Evolutionary conservation across 2,329 filamentous ascomycete genomes (phyloP).

Genomic region (Polychaeton citri): DNA sequence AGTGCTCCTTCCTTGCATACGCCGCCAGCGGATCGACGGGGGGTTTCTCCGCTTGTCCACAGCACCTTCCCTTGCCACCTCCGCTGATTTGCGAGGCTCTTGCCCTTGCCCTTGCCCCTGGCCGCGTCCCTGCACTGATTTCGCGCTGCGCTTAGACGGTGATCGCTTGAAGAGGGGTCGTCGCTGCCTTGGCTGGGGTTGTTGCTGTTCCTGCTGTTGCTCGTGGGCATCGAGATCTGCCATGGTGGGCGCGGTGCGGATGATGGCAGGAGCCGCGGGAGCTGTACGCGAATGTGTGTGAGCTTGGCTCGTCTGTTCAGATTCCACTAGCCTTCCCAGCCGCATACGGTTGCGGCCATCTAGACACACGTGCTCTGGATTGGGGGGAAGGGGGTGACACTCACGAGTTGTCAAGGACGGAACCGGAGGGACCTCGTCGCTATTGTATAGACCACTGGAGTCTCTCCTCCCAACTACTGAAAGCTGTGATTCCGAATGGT

Average conservation of each 20-base stretch:
- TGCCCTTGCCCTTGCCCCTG: constrained; percentile 1
- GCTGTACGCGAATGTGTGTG: background rate
- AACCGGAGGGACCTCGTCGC: constrained; percentile 36
- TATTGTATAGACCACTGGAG: constrained; percentile 36
- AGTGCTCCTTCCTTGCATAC: constrained; percentile 16
- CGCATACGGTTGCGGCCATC: too few relatives aligned
- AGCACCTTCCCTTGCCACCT: constrained; percentile 4
- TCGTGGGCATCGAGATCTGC: constrained; percentile 6
- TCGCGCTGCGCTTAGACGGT: constrained; percentile 8
- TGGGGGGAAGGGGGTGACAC: constrained; percentile 6
- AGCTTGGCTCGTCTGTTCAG: too few relatives aligned
- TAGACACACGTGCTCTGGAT: too few relatives aligned
- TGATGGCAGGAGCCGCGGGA: constrained; percentile 50
- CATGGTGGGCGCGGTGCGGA: constrained; percentile 79
- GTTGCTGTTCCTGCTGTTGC: constrained; percentile 5
- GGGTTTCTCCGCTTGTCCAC: constrained; percentile 11
- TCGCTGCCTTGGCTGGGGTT: constrained; percentile 4
- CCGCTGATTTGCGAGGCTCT: constrained; percentile 4
- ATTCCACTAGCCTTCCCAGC: too few relatives aligned
- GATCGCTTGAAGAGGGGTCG: constrained; percentile 15
- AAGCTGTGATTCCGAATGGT: constrained; percentile 86
- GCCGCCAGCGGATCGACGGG: constrained; percentile 14
- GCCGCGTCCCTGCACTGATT: background rate
- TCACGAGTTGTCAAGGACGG: constrained; percentile 17
- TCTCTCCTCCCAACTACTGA: constrained; percentile 63